These are phyloP conservation scores for Hansfordia pulvinata DNA, from an alignment of 2,329 filamentous ascomycete genomes.

Conservation along the genomic window DNA sequence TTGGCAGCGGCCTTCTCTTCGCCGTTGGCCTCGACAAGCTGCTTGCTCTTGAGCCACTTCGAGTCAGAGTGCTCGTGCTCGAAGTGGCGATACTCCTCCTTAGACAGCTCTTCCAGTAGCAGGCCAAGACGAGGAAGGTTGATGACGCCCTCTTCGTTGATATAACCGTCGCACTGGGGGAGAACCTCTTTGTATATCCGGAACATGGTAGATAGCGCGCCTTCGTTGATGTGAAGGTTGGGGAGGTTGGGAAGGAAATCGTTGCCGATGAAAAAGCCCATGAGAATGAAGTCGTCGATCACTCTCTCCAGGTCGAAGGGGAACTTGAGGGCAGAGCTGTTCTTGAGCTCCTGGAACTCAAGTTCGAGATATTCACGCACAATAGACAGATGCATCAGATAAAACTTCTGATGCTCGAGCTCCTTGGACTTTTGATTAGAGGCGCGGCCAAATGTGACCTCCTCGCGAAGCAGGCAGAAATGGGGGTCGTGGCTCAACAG, in stretches of 20 bases:
- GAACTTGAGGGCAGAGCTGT: conserved; percentile 58
- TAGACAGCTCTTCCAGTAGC: conserved; percentile 70
- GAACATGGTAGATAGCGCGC: conserved; percentile 94
- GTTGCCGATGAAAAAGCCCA: conserved; percentile 99
- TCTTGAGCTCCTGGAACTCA: conserved; percentile 86
- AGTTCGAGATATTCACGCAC: conserved; percentile 93
- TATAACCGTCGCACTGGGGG: conserved; percentile 80
- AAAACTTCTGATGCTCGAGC: conserved; percentile 97
- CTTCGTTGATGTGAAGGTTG: conserved; percentile 95
- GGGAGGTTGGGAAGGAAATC: conserved; percentile 97
- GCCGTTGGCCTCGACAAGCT: conserved; percentile 53
- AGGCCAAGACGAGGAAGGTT: conserved; percentile 68
- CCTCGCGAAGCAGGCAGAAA: conserved; percentile 91
- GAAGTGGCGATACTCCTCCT: conserved; percentile 86
- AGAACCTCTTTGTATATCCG: conserved; percentile 86
- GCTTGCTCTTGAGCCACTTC: conserved; percentile 84
- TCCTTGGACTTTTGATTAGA: conserved; percentile 86
- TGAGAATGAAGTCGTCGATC: conserved; percentile 98
- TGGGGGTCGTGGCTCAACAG: conserved; percentile 95
- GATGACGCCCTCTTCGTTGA: conserved; percentile 90
- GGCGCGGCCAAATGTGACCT: conserved; percentile 90
- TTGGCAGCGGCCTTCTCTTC: conserved; percentile 46
- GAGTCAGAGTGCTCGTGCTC: conserved; percentile 81
- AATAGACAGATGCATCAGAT: conserved; percentile 91
- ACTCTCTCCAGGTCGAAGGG: conserved; percentile 87